Conservation (phyloP, 192 early-diverging fungal species). For the Chytriomyces confervae region DNA sequence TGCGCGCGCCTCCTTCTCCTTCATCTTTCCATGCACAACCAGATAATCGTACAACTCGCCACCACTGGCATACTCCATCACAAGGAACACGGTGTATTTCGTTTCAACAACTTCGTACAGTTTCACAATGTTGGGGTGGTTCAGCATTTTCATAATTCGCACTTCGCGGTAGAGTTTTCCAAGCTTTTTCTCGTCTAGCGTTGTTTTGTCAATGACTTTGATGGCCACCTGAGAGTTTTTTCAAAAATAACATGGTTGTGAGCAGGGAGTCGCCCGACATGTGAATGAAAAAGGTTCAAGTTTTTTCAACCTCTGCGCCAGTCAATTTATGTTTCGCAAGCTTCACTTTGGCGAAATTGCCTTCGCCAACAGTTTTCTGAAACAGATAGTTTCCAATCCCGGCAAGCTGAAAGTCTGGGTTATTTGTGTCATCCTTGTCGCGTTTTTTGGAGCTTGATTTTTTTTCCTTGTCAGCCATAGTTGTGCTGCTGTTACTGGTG, state of each 20-base stretch:
- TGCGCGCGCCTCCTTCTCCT: slow-evolving; percentile 65
- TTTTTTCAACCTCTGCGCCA: slow-evolving; percentile 53
- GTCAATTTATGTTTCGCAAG: slow-evolving; percentile 80
- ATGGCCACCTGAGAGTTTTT: slow-evolving; percentile 57
- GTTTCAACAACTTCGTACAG: slow-evolving; percentile 92
- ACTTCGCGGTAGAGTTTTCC: slow-evolving; percentile 68
- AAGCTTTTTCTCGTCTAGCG: slow-evolving; percentile 66
- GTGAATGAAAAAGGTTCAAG: no score
- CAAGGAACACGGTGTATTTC: slow-evolving; percentile 85
- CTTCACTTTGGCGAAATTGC: slow-evolving; percentile 99
- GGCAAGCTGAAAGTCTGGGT: slow-evolving; percentile 56
- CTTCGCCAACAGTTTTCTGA: slow-evolving; percentile 96
- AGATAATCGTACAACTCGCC: slow-evolving; percentile 97
- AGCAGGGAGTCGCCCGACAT: no score
- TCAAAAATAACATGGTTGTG: background rate
- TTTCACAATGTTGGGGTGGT: slow-evolving; percentile 86
- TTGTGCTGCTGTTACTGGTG: no score
- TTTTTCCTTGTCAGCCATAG: slow-evolving; percentile 1
- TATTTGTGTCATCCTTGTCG: slow-evolving; percentile 63
- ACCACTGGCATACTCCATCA: slow-evolving; percentile 93
- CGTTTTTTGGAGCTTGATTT: slow-evolving; percentile 39
- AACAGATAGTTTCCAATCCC: slow-evolving; percentile 86
- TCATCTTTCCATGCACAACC: slow-evolving; percentile 81
- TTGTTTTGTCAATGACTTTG: slow-evolving; percentile 69
- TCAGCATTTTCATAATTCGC: slow-evolving; percentile 71